Evolutionary conservation across 1,284 basidiomycete genomes (phyloP).

Genomic region (Pterulicium gracile): DNA sequence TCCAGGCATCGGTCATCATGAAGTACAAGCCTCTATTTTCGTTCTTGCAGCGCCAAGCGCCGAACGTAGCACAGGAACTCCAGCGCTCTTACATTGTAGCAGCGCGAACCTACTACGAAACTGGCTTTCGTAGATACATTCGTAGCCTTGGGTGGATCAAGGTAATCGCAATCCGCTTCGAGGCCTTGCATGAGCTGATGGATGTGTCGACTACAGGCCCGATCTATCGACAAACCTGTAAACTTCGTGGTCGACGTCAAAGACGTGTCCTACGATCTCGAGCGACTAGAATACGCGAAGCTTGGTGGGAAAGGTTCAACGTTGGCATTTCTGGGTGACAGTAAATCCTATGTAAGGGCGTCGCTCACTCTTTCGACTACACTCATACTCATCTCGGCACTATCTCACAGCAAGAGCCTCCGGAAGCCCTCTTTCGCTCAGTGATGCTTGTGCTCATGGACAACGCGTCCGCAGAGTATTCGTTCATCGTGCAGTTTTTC

Average conservation of each 20-base stretch:
- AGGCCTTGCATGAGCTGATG: background rate
- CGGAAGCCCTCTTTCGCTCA: conserved; percentile 79
- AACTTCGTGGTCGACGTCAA: conserved; percentile 34
- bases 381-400: conserved; percentile 8
- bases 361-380: conserved; percentile 8
- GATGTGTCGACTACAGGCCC: too few species aligned
- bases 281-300: conserved; percentile 54
- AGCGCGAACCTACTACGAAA: conserved; percentile 91
- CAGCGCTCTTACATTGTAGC: conserved; percentile 82
- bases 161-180: too few species aligned
- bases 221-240: conserved; percentile 55
- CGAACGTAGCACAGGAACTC: conserved; percentile 79
- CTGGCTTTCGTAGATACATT: conserved; percentile 86
- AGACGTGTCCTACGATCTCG: conserved; percentile 31
- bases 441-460: conserved; percentile 84
- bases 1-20: conserved; percentile 82
- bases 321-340: conserved; percentile 78
- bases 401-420: conserved; percentile 58
- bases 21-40: conserved; percentile 79
- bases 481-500: conserved; percentile 82
- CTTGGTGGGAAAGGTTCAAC: conserved; percentile 74
- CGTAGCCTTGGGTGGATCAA: conserved; percentile 73
- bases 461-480: conserved; percentile 85
- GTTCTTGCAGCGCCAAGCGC: conserved; percentile 79
- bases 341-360: conserved; percentile 64